These are phyloP conservation scores for Leptodontidium sp. DNA, from an alignment of 2,329 filamentous ascomycete genomes.

Conservation along the genomic window DNA sequence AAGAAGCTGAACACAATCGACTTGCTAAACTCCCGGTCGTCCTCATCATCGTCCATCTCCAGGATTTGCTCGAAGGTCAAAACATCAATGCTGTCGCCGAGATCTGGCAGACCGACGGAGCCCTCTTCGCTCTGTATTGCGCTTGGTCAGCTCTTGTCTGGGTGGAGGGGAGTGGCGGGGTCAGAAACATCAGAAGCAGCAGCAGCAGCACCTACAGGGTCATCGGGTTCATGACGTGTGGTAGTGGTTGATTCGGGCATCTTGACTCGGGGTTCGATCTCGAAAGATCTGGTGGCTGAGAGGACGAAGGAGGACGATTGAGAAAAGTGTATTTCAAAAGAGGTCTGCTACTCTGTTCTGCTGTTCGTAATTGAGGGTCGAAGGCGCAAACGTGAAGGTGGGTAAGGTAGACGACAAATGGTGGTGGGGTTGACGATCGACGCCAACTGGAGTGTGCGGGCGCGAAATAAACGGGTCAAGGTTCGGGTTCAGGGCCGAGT, in stretches of 20 bases:
- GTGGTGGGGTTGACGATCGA: slow-evolving; percentile 18
- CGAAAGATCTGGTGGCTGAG: not conserved
- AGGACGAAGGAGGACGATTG: not conserved
- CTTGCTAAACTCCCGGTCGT: slow-evolving; percentile 85
- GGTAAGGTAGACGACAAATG: not conserved
- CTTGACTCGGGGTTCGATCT: not conserved
- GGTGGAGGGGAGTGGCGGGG: not conserved
- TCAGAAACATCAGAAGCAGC: slow-evolving; percentile 11
- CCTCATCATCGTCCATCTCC: slow-evolving; percentile 95
- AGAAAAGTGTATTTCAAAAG: not conserved
- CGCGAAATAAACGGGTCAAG: slow-evolving; percentile 10
- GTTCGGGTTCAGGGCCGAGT: slow-evolving; percentile 5
- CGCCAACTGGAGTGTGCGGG: slow-evolving; percentile 1
- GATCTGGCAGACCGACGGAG: slow-evolving; percentile 54
- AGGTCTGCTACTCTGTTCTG: not conserved
- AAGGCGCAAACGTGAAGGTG: slow-evolving; percentile 8
- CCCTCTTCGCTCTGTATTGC: slow-evolving; percentile 45
- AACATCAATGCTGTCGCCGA: slow-evolving; percentile 80
- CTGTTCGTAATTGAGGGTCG: not conserved
- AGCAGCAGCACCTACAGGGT: slow-evolving; percentile 28
- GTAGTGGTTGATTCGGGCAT: slow-evolving; percentile 20
- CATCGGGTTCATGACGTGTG: slow-evolving; percentile 32
- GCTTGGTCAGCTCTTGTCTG: slow-evolving; percentile 20
- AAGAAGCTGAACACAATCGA: slow-evolving; percentile 94
- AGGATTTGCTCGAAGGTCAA: slow-evolving; percentile 92